Percentiles rank a stretch among this genome's conserved stretches.
These are phyloP conservation scores for Spencermartinsiella ligniputridi DNA, from an alignment of 1,139 yeast species.

Conservation along the genomic window DNA sequence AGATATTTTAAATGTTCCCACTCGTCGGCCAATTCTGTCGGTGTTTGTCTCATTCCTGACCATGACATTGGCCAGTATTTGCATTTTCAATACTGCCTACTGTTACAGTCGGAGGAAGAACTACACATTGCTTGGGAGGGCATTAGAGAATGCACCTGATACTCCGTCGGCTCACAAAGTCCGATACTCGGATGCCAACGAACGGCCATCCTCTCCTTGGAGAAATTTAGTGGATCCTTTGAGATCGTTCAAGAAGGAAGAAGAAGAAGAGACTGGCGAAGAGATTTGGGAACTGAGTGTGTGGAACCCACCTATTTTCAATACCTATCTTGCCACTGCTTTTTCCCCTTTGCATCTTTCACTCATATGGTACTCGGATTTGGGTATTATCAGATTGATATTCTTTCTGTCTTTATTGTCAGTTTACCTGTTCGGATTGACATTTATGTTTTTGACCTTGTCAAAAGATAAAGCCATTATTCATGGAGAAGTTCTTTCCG, in stretches of 20 bases:
- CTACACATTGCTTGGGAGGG: slow-evolving; percentile 41
- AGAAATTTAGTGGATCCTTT: slow-evolving; percentile 5
- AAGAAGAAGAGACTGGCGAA: slow-evolving; percentile 10
- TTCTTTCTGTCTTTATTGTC: slow-evolving; percentile 34
- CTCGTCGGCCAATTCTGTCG: slow-evolving; percentile 13
- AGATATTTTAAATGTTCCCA: slow-evolving; percentile 7
- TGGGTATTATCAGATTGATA: slow-evolving; percentile 28
- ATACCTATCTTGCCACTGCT: slow-evolving; percentile 43
- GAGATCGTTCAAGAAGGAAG: neutral
- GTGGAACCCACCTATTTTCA: slow-evolving; percentile 58
- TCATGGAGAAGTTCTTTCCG: slow-evolving; percentile 58
- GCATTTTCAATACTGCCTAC: slow-evolving; percentile 34
- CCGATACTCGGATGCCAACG: slow-evolving; percentile 21
- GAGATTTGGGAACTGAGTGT: slow-evolving; percentile 50
- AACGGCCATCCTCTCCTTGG: slow-evolving; percentile 8
- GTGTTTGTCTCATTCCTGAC: slow-evolving; percentile 8
- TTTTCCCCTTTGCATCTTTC: slow-evolving; percentile 56
- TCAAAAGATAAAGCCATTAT: slow-evolving; percentile 58
- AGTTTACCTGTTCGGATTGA: slow-evolving; percentile 40
- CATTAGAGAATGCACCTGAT: slow-evolving; percentile 36
- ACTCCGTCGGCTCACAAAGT: slow-evolving; percentile 39
- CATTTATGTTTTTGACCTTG: slow-evolving; percentile 44
- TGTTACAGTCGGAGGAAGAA: slow-evolving; percentile 35
- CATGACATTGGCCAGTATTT: slow-evolving; percentile 13
- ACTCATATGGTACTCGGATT: slow-evolving; percentile 41